Evolutionary conservation across 129 eudicot genomes (phyloP), one percentile per base, ranked within the genome.

Genomic region (Lactuca saligna): DNA sequence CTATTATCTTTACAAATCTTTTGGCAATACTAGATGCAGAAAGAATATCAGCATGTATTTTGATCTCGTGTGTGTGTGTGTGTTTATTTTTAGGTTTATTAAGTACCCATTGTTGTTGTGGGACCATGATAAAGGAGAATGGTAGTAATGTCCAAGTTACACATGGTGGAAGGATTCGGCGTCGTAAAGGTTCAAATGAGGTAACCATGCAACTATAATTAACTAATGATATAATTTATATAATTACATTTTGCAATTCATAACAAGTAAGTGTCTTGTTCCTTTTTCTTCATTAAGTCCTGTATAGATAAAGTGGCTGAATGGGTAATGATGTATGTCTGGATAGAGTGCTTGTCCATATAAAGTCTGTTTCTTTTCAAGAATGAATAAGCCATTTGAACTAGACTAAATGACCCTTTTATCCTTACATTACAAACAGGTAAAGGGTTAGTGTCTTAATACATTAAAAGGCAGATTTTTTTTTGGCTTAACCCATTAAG

Each of bases 181-280:
- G 85, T 10, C 91, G 91, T 17, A 85, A 64, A 75, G 83, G 81
- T 59, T 85, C 85, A 42, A 85, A 76, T 63, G 91, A 85, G 83
- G 91, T 85, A 71, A 54, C 49, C 57, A 55, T 65, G 60, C 25
- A 49, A 25, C 58, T 61, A 54, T 63, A 14, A 20, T 37, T 46
- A 34, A 49, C 42, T 48, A 7, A 44, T n/a, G 61, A 20, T 49
- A 7, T 46, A 38, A 25, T 0, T 25, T 25, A 25, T 25, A 25
- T 25, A 25, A 34, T 54, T 14, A 42, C 51, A 17, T 56, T 39
- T 39, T 39, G 7, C 44, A 39, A 39, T 39, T 7, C 11, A 39
- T 39, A 39, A 3, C 8, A 5, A 5, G 44, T 39, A 39, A 39
- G 9, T 7, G 44, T 1, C 9, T 6, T 6, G 6, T 1, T 8